Base-by-base conservation (phyloP, 169 alveolate genomes). In the Eimeria sp. region DNA sequence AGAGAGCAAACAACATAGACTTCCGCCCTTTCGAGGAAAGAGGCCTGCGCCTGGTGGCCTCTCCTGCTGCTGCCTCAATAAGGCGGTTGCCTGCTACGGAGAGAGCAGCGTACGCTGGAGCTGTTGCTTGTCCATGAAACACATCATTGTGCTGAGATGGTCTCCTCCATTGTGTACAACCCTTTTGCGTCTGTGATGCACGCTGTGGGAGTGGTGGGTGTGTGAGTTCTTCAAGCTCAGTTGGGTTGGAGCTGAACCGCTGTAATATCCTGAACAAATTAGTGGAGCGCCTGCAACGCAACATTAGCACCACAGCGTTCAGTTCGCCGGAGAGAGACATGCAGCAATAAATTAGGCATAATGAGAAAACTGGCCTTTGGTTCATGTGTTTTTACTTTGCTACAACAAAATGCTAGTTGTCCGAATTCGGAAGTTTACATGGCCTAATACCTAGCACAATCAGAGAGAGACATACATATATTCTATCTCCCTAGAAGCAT, bases 171-270 rank as follows among this genome's bases (percentile, higher is more conserved):
- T 60, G 68, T n/a, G 80, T 49, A 56, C 76, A 16, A 40, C 68
- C 40, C 78, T 40, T 56, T 43, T 85, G 76, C 6, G 80, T 20
- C 20, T 85, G 90, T 25, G 90, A 49, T 14, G 43, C 30, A 16
- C 30, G 80, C 60, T 85, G 80, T 23, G 78, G 27, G 62, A n/a
- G n/a, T 20, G 78, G 40, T 43, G 62, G 78, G 25, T 62, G n/a
- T n/a, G 91, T 85, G 49, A 85, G 78, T 60, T 85, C 91, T 62
- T 85, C 91, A 40, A 85, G 91, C 76, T 85, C 91, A 14, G 91
- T 37, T 37, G 91, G 91, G 33, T 62, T 85, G 25, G 91, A 85
- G 68, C 80, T 85, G 62, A 62, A 37, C 80, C 91, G 68, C 30
- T 85, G 91, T 6, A 85, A 46, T 40, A 85, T 56, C 18, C 91